Base-by-base conservation (phyloP, 768 basidiomycete genomes). In the Pulveroboletus sp. region DNA sequence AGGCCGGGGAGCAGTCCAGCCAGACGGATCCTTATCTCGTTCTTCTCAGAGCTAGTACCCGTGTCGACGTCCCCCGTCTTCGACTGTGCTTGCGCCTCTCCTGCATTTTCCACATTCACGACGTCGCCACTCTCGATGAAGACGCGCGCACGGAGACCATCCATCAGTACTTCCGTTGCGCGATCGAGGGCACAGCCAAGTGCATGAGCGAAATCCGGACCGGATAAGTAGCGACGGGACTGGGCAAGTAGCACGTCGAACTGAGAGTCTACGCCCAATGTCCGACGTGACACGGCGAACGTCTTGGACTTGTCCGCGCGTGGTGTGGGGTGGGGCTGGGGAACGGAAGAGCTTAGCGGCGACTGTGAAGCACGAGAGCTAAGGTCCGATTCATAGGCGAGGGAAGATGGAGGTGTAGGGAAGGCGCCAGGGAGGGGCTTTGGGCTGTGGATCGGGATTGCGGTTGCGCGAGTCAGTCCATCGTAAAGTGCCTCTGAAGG, bases 1-100 rank as follows among this genome's bases (percentile, higher is more conserved):
- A 96, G 69, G 1, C 81, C 86, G 5, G 93, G 93, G 27, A 97
- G 69, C 57, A 95, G 69, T 6, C 84, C 82, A 12, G 91, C 94
- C 12, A 96, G 67, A 40, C 88, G 73, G 43, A 89, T 78, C 57
- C 78, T 75, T 43, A 75, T 64, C 27, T 77, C 77, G 39, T 74
- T 65, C 36, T 46, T 56, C 37, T 52, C 52, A 12, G 26, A 26
- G 27, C 14, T 18, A 1, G 48, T 18, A 15, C 39, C 40, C 3
- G 37, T 73, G 18, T 50, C 53, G 36, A 54, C 53, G 30, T 55
- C 46, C 24, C 61, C 66, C 17, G 52, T 46, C 6, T 7, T 43
- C 2, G 46, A 46, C n/a, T 31, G 52, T 8, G 43, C 46, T 31
- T 39, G 51, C 5, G 60, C 58, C 2, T 55, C 52, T 26, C 51